Percentiles rank a stretch among this genome's conserved stretches.
These are phyloP conservation scores for Rhodocollybia butyracea DNA, from an alignment of 768 basidiomycete genomes.

Conservation along the genomic window DNA sequence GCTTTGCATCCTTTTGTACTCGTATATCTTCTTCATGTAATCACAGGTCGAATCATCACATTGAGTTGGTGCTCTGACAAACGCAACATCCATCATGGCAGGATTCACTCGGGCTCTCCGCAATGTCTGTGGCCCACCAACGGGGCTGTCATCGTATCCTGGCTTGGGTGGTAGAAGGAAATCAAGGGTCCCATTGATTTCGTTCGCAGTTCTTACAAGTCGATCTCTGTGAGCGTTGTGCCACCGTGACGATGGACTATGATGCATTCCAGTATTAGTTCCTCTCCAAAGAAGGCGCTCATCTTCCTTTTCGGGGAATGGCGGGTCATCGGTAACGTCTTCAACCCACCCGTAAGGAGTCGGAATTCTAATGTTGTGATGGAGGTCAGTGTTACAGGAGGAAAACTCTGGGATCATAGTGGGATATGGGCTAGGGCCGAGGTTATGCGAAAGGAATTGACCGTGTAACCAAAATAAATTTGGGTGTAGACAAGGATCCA, in stretches of 20 bases:
- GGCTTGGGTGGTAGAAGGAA: constrained; percentile 27
- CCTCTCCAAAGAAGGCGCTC: constrained; percentile 68
- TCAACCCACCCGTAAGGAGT: constrained; percentile 43
- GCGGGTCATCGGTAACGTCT: constrained; percentile 41
- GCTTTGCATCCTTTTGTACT: constrained; percentile 40
- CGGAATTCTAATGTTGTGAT: constrained; percentile 50
- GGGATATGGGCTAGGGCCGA: constrained; percentile 40
- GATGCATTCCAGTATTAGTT: constrained; percentile 64
- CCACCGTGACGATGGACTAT: constrained; percentile 39
- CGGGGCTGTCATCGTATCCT: constrained; percentile 15
- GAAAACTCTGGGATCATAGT: constrained; percentile 50
- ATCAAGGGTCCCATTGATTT: constrained; percentile 24
- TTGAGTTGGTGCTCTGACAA: constrained; percentile 36
- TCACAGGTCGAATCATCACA: constrained; percentile 43
- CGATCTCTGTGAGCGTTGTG: constrained; percentile 39
- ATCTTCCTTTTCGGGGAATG: constrained; percentile 58
- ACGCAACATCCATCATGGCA: constrained; percentile 54
- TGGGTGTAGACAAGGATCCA: constrained; percentile 47
- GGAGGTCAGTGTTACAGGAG: constrained; percentile 41
- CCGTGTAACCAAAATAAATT: constrained; percentile 39
- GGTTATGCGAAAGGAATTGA: constrained; percentile 45
- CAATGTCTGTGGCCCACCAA: constrained; percentile 29
- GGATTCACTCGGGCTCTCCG: constrained; percentile 33
- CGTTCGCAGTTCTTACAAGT: constrained; percentile 35
- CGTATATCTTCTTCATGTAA: constrained; percentile 40